Evolutionary conservation across 139 green algal genomes (phyloP).

Genomic region (Asterochloris erici): DNA sequence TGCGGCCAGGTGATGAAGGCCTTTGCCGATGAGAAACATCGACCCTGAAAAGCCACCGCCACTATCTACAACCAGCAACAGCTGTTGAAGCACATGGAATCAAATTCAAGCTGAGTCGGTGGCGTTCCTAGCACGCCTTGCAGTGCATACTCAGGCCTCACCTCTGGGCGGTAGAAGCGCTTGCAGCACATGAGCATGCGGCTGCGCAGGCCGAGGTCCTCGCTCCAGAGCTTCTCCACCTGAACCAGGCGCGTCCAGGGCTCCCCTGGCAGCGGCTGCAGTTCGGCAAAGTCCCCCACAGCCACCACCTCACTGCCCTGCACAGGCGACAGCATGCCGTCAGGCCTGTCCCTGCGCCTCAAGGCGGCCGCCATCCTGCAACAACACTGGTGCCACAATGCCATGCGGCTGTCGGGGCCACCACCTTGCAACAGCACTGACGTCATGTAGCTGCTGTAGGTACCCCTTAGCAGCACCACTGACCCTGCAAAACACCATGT

Average conservation of each 20-base stretch:
- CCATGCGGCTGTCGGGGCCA: background rate
- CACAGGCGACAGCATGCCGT: background rate
- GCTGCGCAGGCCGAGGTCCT: constrained; percentile 2
- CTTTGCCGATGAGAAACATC: background rate
- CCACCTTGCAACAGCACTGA: background rate
- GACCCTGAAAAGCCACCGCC: too few species aligned
- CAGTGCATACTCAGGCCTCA: background rate
- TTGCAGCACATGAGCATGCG: constrained; percentile 20
- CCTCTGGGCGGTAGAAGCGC: constrained; percentile 22
- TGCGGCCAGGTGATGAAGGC: too few species aligned
- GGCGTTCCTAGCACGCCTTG: too few species aligned
- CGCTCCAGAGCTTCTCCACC: constrained; percentile 25
- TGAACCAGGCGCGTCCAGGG: constrained; percentile 1
- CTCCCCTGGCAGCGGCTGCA: constrained; percentile 18
- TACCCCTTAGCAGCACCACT: too few species aligned
- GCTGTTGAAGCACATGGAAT: too few species aligned
- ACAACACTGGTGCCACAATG: background rate
- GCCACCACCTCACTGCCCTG: constrained; percentile 10
- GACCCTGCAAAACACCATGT: too few species aligned
- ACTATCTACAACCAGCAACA: too few species aligned
- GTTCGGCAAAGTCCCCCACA: constrained; percentile 16
- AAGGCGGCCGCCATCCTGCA: background rate
- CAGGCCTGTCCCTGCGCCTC: background rate
- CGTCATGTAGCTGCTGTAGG: too few species aligned
- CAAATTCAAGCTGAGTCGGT: too few species aligned